Percentiles rank a stretch among this genome's conserved stretches.
These are phyloP conservation scores for Aspergillus amoenus DNA, from an alignment of 2,329 filamentous ascomycete species.

Conservation along the genomic window DNA sequence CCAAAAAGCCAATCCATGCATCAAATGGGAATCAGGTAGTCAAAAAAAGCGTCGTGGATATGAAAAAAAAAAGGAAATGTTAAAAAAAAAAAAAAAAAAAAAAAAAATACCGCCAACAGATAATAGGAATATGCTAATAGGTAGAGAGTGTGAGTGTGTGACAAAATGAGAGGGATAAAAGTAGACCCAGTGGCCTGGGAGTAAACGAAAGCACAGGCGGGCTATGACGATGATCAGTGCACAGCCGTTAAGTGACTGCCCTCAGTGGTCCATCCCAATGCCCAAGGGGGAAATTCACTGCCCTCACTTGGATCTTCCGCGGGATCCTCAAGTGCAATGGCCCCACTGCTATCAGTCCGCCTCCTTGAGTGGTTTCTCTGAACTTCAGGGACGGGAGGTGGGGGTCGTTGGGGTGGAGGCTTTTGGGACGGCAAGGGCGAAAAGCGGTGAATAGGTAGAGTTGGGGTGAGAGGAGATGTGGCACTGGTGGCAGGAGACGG, in stretches of 20 bases:
- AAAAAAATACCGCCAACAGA: neutral
- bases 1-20: neutral
- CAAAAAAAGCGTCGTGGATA: neutral
- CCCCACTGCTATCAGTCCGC: constrained; percentile 46
- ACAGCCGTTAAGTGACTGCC: constrained; percentile 34
- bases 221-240: constrained; percentile 26
- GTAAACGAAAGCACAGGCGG: neutral
- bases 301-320: constrained; percentile 56
- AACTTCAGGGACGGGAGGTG: constrained; percentile 33
- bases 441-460: constrained; percentile 39
- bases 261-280: constrained; percentile 45
- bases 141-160: neutral
- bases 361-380: constrained; percentile 39
- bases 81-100: neutral
- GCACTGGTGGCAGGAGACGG: constrained; percentile 37
- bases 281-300: constrained; percentile 47
- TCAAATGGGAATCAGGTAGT: neutral
- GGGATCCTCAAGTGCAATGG: constrained; percentile 45
- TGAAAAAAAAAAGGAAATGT: neutral
- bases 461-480: constrained; percentile 42
- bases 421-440: constrained; percentile 36
- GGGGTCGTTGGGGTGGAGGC: constrained; percentile 31
- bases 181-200: constrained; percentile 3
- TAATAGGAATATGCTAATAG: neutral
- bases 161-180: neutral